phyloP scores from a whole-genome alignment of 2,329 filamentous ascomycete genomes.

The Clonostachys rosea region DNA sequence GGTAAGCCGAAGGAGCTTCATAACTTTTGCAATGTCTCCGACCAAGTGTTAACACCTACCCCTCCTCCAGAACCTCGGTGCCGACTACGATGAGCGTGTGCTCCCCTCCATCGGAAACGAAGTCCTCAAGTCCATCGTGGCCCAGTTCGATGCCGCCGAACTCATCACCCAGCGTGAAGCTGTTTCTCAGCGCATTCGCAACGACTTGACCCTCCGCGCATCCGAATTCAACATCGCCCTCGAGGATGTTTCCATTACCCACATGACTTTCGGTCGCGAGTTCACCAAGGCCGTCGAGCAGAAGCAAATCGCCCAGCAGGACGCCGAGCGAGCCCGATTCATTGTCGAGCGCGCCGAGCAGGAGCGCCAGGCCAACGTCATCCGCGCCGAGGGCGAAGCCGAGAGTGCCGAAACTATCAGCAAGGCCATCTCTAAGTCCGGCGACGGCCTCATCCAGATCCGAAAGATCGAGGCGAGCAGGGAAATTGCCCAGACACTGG shows the following conservation, averaged over 20 bases:
- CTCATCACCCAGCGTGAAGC: conserved; percentile 98
- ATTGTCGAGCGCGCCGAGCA: conserved; percentile 99
- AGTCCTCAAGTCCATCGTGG: conserved; percentile 97
- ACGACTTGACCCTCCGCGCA: conserved; percentile 87
- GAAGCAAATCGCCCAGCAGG: conserved; percentile 99
- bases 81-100: conserved; percentile 97
- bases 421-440: conserved; percentile 87
- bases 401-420: conserved; percentile 94
- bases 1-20: conserved; percentile 44
- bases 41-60: background rate
- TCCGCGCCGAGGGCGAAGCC: conserved; percentile 95
- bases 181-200: conserved; percentile 89
- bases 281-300: conserved; percentile 99
- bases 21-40: background rate
- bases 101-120: conserved; percentile 98
- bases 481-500: conserved; percentile 89
- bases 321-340: conserved; percentile 94
- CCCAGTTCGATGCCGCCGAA: conserved; percentile 97
- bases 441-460: conserved; percentile 93
- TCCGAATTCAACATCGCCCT: conserved; percentile 98
- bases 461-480: conserved; percentile 94
- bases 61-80: conserved; percentile 74
- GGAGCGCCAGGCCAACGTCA: conserved; percentile 97
- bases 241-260: conserved; percentile 97
- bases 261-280: conserved; percentile 99